Evolutionary conservation across 2,329 filamentous ascomycete species (phyloP), one percentile per base, ranked within the genome.

Genomic region (Talaromyces amestolkiae): DNA sequence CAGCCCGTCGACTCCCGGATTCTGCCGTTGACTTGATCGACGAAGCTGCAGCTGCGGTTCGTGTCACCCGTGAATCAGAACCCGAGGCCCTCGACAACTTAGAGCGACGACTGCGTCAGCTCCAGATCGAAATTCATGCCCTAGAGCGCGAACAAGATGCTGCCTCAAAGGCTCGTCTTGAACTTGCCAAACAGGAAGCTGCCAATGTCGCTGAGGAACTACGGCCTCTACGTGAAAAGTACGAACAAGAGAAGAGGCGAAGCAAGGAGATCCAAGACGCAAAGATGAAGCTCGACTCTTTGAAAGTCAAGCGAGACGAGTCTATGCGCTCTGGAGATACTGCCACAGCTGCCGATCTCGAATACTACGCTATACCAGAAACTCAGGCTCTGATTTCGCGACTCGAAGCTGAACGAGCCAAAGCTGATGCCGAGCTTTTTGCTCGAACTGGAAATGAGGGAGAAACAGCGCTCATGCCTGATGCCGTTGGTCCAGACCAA

Each of bases 101-200:
- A 62, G 95, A 99, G 80, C 89, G 95, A 70, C 92, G 89, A 74
- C 84, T 93, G 68, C 90, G 93, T 66, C 95, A 99, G 79, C 85
- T 98, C 63, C 90, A 96, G 78, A 99, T 99, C 71, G 95, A 99
- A 79, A 99, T 99, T 65, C 94, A 97, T 74, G 95, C 95, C 41
- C 83, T 99, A 58, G 89, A 92, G 70, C 91, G 94, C 73, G 95
- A 99, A 77, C 94, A 96, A 77, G 95, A 99, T 71, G 92, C 97
- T 3, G 92, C 93, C 4, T 97, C 95, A 24, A 91, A 93, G 77
- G 81, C 88, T 59, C 92, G 95, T 71, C 86, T 99, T 51, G 86
- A 87, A 63, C 87, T 91, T 71, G 95, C 95, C 63, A 92, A 90
- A 74, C 91, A 92, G 72, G 95, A 98, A 76, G 93, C 93, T 27